Evolutionary conservation across 192 early-diverging fungal genomes (phyloP).

Genomic region (Gaertneriomyces sp.): DNA sequence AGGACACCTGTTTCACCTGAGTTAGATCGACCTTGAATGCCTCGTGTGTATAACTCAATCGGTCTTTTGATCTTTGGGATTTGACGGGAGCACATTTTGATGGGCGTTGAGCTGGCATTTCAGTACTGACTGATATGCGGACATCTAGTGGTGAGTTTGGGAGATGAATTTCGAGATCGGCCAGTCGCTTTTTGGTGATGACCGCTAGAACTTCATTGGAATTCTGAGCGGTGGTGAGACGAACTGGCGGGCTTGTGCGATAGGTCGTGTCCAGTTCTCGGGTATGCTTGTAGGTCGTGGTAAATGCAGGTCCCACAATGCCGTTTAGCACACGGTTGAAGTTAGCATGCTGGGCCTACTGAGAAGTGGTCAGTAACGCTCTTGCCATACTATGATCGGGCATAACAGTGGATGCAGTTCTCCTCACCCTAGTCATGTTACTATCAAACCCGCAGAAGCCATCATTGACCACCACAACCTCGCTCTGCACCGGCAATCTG

Average conservation of each 20-base stretch:
- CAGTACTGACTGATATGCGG: conserved; percentile 80
- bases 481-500: conserved; percentile 58
- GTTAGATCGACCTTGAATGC: conserved; percentile 86
- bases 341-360: conserved; percentile 70
- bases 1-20: conserved; percentile 58
- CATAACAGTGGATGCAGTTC: not conserved
- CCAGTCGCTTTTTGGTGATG: conserved; percentile 74
- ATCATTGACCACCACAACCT: conserved; percentile 29
- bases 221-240: conserved; percentile 23
- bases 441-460: conserved; percentile 65
- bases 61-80: conserved; percentile 78
- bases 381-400: conserved; percentile 1
- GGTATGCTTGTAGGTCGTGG: conserved; percentile 68
- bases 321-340: conserved; percentile 83
- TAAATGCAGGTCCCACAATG: conserved; percentile 43
- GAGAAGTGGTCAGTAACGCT: not conserved
- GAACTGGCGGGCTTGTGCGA: not conserved
- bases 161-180: conserved; percentile 80
- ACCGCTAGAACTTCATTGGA: conserved; percentile 35
- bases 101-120: conserved; percentile 47
- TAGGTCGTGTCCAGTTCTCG: conserved; percentile 66
- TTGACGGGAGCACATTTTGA: conserved; percentile 43
- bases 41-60: conserved; percentile 80
- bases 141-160: conserved; percentile 79
- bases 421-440: conserved; percentile 69